Evolutionary conservation across 2,329 filamentous ascomycete genomes (phyloP).

Genomic region (Escovopsis sp.): DNA sequence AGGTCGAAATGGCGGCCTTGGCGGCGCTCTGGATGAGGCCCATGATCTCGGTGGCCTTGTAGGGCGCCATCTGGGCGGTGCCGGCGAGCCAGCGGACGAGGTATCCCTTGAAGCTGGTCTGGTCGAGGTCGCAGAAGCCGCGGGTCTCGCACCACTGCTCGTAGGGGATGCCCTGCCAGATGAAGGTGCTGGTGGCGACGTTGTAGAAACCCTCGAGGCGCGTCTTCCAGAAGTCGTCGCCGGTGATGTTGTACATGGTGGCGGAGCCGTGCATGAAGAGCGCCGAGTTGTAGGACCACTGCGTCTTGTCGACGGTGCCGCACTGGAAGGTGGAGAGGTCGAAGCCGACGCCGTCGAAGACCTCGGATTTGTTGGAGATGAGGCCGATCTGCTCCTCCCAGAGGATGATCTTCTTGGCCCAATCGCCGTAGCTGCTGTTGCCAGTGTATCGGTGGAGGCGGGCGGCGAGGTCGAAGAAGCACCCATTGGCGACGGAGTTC

Average conservation of each 20-base stretch:
- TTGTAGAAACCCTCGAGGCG: conserved; percentile 43
- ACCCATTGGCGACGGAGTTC: conserved; percentile 53
- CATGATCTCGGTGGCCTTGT: conserved; percentile 32
- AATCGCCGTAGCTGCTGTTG: conserved; percentile 63
- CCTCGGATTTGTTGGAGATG: conserved; percentile 36
- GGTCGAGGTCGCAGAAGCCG: conserved; percentile 51
- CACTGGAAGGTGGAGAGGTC: conserved; percentile 26
- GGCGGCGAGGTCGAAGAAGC: conserved; percentile 54
- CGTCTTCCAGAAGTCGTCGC: conserved; percentile 35
- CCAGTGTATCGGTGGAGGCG: conserved; percentile 64
- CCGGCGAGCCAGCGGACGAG: conserved; percentile 49
- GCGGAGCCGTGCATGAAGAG: conserved; percentile 47
- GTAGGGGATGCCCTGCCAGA: conserved; percentile 36
- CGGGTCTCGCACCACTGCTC: conserved; percentile 52
- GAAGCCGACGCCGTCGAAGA: conserved; percentile 35
- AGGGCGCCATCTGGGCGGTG: conserved; percentile 38
- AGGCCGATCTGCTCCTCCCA: conserved; percentile 44
- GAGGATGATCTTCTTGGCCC: conserved; percentile 56
- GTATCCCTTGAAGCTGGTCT: conserved; percentile 64
- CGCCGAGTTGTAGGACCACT: conserved; percentile 58
- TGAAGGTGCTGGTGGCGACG: conserved; percentile 37
- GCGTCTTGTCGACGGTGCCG: conserved; percentile 35
- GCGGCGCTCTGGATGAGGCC: conserved; percentile 37
- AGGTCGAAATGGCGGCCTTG: conserved; percentile 34
- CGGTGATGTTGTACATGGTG: conserved; percentile 48